Base-by-base conservation (phyloP, 2,329 filamentous ascomycete species). In the Penicillium sp. region DNA sequence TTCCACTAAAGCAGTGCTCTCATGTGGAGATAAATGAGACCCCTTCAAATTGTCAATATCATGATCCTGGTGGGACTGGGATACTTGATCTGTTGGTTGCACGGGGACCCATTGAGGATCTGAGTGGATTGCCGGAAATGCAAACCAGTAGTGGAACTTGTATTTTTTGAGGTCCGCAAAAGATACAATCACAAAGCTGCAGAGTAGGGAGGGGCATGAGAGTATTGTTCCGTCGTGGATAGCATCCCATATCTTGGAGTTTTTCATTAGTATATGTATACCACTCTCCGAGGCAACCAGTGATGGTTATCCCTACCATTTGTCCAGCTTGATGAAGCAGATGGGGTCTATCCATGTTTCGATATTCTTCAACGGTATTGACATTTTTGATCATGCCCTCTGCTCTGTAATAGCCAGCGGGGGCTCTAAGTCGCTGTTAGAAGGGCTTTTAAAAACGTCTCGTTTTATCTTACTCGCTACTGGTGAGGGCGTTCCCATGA, bases 81-180 rank as follows among this genome's bases (percentile, higher is more conserved):
- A 23, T 52, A 48, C 10, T 46, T 49, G 18, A 32, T 23, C 67
- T 6, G 69, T 64, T 5, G 59, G 47, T 29, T 68, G 59, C 34
- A 80, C 73, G 49, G 86, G 79, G 64, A 84, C 87, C 94, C 94
- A 99, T 29, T 82, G 79, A 2, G 91, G 90, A 52, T 93, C 87
- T 4, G 93, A 96, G 70, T 96, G 92, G 42, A 99, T 81, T 16
- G 93, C 91, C 1, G 94, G 94, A 68, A 96, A 99, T 6, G 89
- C 93, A 73, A 97, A 97, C 86, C 95, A 96, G 75, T 97, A 97
- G n/a, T 88, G 91, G 71, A 97, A 97, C 60, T 87, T 90, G 77
- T 97, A 97, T 70, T 95, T 97, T 74, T 99, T 99, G 34, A 99
- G 82, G 69, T 99, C 93, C 59, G 94, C 93, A 71, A 90, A 99